Conservation (phyloP, 768 basidiomycete genomes). For the Lyophyllum decastes region DNA sequence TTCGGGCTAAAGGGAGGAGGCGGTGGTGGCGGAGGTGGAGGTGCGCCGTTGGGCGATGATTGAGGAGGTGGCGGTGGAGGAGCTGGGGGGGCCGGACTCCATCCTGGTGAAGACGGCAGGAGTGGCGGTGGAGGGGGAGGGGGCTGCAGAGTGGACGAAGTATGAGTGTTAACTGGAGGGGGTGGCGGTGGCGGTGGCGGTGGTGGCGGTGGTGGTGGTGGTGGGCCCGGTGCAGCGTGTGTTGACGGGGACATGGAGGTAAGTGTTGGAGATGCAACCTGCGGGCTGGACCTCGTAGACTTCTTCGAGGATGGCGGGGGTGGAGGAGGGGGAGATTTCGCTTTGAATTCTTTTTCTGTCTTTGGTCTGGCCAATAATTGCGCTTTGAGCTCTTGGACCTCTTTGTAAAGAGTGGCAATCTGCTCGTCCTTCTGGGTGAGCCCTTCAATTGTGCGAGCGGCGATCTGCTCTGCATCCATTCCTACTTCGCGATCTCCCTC, state of each 20-base stretch:
- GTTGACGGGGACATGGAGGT: neutral
- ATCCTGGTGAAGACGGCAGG: conserved; percentile 11
- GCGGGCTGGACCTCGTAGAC: conserved; percentile 26
- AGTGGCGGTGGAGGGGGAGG: conserved; percentile 25
- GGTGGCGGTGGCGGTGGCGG: conserved; percentile 16
- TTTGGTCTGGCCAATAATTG: conserved; percentile 53
- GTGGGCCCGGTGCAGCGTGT: conserved; percentile 2
- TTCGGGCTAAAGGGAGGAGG: conserved; percentile 29
- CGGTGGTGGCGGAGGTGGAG: conserved; percentile 38
- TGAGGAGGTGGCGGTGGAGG: conserved; percentile 23
- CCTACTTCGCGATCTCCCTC: conserved; percentile 48
- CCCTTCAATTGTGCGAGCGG: conserved; percentile 68
- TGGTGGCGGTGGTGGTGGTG: conserved; percentile 13
- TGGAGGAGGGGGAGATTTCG: conserved; percentile 63
- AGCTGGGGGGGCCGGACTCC: conserved; percentile 18
- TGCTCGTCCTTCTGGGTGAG: conserved; percentile 70
- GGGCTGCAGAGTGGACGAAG: conserved; percentile 18
- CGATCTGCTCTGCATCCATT: conserved; percentile 69
- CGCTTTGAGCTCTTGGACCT: conserved; percentile 52
- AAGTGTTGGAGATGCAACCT: neutral
- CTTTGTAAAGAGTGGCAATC: conserved; percentile 49
- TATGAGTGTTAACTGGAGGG: conserved; percentile 14
- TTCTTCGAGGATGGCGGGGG: conserved; percentile 42
- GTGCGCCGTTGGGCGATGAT: conserved; percentile 2
- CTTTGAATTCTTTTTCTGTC: conserved; percentile 75